Base-by-base conservation (phyloP, 805 yeast genomes). In the Lachancea mirantina region DNA sequence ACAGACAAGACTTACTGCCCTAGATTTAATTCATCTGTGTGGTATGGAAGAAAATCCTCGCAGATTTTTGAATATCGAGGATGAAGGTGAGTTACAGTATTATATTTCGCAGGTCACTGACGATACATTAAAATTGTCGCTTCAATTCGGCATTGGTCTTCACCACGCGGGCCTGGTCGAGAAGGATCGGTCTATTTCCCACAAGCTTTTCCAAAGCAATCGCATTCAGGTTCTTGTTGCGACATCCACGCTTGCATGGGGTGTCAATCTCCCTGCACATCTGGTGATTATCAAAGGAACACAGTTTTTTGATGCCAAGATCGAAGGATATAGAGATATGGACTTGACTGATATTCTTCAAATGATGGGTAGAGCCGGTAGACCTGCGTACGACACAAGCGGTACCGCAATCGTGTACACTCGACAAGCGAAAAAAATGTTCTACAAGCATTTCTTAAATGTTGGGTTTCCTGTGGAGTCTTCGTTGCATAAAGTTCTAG, bases 181-280 rank as follows among this genome's bases (percentile, higher is more conserved):
- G 43, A 64, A 84, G 3, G 99, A 92, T 52, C 72, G 99, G 47
- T 83, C 85, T 43, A 59, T 87, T 36, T 80, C 94, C 0, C 98
- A 92, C 50, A 78, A 78, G 49, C 70, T 89, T 73, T 92, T 92
- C 55, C 68, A 78, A 22, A 59, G 67, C 18, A 96, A 96, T 25
- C 80, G 84, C 2, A 81, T 94, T 44, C 84, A 82, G 43, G 96
- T 92, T 3, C 64, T 92, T 13, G 82, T 94, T 48, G 89, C 96
- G 60, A 92, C 99, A 0, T 94, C 98, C 1, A 92, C 99, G 0
- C 72, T 92, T 38, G 99, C 99, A 0, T 92, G 99, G 99, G 99
- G 99, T 72, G 97, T 92, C 17, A 92, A 92, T 52, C 66, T 94
- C 39, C 99, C 99, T 3, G 98, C 98, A 3, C 96, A 96, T 2